Evolutionary conservation across 1,284 basidiomycete genomes (phyloP).

Genomic region (Termitomyces sp.): DNA sequence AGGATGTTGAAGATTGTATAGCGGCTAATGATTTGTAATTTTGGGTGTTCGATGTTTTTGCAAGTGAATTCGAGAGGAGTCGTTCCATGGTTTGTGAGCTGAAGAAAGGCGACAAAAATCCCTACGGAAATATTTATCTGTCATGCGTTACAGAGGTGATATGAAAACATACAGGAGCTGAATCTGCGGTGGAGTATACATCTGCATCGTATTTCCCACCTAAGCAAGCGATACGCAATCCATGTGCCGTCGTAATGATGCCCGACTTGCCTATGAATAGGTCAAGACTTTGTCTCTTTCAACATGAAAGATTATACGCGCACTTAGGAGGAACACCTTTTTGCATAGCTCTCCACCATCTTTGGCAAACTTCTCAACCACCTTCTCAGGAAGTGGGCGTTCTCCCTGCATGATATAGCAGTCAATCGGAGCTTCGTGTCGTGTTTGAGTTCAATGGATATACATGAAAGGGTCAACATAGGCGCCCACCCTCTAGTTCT

Average conservation of each 20-base stretch:
- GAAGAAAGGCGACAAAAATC: slow-evolving; percentile 69
- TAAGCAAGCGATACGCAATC: slow-evolving; percentile 81
- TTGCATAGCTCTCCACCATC: slow-evolving; percentile 75
- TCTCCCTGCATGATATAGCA: slow-evolving; percentile 92
- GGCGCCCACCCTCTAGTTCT: slow-evolving; percentile 52
- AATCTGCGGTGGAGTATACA: slow-evolving; percentile 52
- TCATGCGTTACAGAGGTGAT: slow-evolving; percentile 1
- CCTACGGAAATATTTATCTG: slow-evolving; percentile 36
- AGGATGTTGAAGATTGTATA: slow-evolving; percentile 53
- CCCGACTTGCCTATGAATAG: slow-evolving; percentile 69
- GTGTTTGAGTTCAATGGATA: slow-evolving; percentile 6
- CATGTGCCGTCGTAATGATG: slow-evolving; percentile 76
- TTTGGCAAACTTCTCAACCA: slow-evolving; percentile 70
- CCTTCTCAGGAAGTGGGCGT: slow-evolving; percentile 62
- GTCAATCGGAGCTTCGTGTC: slow-evolving; percentile 67
- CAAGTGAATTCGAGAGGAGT: slow-evolving; percentile 62
- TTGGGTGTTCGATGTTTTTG: slow-evolving; percentile 40
- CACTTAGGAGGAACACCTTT: slow-evolving; percentile 83
- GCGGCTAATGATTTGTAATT: slow-evolving; percentile 65
- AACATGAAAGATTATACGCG: slow-evolving; percentile 22
- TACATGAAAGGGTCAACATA: neutral
- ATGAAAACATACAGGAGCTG: slow-evolving; percentile 50
- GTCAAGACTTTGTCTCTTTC: neutral
- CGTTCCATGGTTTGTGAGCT: slow-evolving; percentile 67
- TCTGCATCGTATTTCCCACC: slow-evolving; percentile 72